Conservation (phyloP, 768 basidiomycete species). For the Calocybe indica region DNA sequence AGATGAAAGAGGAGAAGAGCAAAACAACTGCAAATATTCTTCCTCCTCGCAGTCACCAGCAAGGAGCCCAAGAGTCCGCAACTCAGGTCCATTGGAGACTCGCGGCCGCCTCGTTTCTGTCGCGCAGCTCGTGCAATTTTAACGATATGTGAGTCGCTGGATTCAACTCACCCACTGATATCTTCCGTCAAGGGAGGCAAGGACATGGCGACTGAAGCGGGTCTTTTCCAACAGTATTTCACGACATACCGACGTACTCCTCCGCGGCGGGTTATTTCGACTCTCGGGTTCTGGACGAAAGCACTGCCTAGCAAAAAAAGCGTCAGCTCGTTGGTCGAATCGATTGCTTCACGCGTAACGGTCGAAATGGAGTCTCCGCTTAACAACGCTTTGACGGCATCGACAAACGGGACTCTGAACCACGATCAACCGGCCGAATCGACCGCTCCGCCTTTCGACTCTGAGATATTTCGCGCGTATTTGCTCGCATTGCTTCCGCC, state of each 20-base stretch:
- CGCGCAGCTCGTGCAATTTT: slow-evolving; percentile 5
- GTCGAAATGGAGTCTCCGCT: slow-evolving; percentile 18
- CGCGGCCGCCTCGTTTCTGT: slow-evolving; percentile 11
- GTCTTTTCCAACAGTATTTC: slow-evolving; percentile 21
- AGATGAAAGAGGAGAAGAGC: neutral
- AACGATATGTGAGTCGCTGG: slow-evolving; percentile 9
- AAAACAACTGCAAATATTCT: slow-evolving; percentile 13
- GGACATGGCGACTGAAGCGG: slow-evolving; percentile 15
- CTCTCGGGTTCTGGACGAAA: slow-evolving; percentile 11
- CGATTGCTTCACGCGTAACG: slow-evolving; percentile 9
- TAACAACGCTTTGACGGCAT: slow-evolving; percentile 7
- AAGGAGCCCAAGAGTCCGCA: neutral
- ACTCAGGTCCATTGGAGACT: slow-evolving; percentile 5
- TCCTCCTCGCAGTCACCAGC: slow-evolving; percentile 10
- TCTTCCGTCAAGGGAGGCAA: slow-evolving; percentile 1
- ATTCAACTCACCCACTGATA: too few species aligned
- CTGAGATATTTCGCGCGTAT: slow-evolving; percentile 65
- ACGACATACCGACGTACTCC: slow-evolving; percentile 19
- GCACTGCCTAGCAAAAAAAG: slow-evolving; percentile 7
- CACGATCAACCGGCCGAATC: slow-evolving; percentile 18
- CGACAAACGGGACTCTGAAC: slow-evolving; percentile 21
- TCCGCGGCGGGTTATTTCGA: slow-evolving; percentile 15
- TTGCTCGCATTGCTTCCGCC: slow-evolving; percentile 71
- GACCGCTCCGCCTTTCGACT: slow-evolving; percentile 47
- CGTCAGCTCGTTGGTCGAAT: slow-evolving; percentile 6